Evolutionary conservation across 352 stramenopile species (phyloP), one percentile per base, ranked within the genome.

Genomic region (Phytophthora macrochlamydospora): DNA sequence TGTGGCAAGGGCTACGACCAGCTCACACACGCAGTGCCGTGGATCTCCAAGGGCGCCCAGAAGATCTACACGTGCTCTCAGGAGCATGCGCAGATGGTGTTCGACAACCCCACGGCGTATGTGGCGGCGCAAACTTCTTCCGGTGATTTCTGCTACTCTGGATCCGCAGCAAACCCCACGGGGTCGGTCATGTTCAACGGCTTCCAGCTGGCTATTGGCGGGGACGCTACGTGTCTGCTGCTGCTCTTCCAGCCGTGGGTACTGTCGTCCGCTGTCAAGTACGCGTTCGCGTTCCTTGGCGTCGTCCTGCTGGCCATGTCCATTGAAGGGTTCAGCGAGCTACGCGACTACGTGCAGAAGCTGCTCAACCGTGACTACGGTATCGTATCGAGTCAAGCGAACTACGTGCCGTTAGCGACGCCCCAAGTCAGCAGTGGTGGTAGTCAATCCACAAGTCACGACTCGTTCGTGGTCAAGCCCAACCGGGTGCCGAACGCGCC

Each of bases 161-260:
- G 79, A 44, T 73, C 77, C 7, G 56, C 67, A 4, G 61, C 69
- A 13, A 58, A 46, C 46, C 76, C 70, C 32, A 71, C 75, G 24
- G 85, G 83, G 5, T 93, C 85, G 3, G 80, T 90, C 70, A 95
- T 95, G 87, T 95, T 93, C 61, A 85, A 93, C 58, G 85, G 85
- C 35, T 93, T 94, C 64, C 86, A 93, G 62, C 63, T 88, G 53
- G 83, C 84, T 32, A 83, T 90, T 30, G 79, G 80, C n/a, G 67
- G 76, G 38, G 64, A 86, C 45, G 67, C 71, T 13, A 82, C 81
- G 42, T 95, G 87, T 55, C 71, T 87, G 32, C 62, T 91, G 70
- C 76, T 95, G 51, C 76, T 93, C 52, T 95, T 95, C 72, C 79
- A 93, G 71, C 78, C 87, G 33, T 93, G 83, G 85, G 71, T 95